Evolutionary conservation across 208 protist genomes (phyloP), one percentile per base, ranked within the genome.

Genomic region (Leishmania mexicana): DNA sequence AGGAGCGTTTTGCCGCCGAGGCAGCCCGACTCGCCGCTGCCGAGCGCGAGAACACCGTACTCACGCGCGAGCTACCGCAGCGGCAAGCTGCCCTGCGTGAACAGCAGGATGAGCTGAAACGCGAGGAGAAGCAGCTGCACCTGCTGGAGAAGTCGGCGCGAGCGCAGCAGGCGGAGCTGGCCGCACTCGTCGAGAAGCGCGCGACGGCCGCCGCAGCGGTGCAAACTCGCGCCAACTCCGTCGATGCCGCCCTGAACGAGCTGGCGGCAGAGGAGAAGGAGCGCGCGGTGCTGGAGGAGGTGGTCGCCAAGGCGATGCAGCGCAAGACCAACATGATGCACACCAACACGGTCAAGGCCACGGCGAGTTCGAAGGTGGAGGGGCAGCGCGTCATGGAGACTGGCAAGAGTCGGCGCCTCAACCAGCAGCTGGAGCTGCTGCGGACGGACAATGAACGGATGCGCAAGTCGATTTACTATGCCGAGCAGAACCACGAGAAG

Each of bases 401-500:
- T 73, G 95, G 97, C 60, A 98, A 96, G 72, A 88, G 94, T 54
- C 96, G 93, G 42, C 96, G 96, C 45, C 89, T 99, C 21, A 85
- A 98, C 58, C 94, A 96, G 83, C 91, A 98, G 80, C 89, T 99
- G 24, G 89, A 89, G 47, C 82, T 87, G 42, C 96, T 98, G 78
- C 95, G 97, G 35, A 83, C 76, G 11, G 96, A 98, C 47, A 98
- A 97, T 72, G 95, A 99, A 80, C 68, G 88, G 68, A 86, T 97
- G 81, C 90, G 98, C 53, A 98, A 99, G 73, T 65, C 86, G 13
- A 96, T 99, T 58, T 99, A 98, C 83, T 75, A 91, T 53, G 91
- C 99, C 8, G 98, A 99, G 86, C 89, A 99, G 83, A 89, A 94
- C 60, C 89, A 97, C 38, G 88, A 95, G 62, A 93, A 95, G 81